Evolutionary conservation across 2,329 filamentous ascomycete genomes (phyloP), one percentile per base, ranked within the genome.

Genomic region (Pseudocercospora crystallina): DNA sequence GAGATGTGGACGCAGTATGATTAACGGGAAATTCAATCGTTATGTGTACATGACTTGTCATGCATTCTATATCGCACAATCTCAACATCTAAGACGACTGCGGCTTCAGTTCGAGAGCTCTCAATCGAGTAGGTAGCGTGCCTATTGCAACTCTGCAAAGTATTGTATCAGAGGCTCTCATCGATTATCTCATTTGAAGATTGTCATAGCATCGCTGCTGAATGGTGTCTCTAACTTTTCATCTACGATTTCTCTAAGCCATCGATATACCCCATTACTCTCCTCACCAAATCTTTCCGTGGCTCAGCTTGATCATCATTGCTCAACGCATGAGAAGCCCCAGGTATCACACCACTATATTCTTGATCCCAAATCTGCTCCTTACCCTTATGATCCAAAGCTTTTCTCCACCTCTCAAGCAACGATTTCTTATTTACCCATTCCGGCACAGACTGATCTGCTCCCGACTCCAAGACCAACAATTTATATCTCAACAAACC

Each of bases 251-350:
- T n/a, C 26, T 43, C 30, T 29, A 43, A 15, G 4, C 34, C 50
- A 7, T 41, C 32, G 36, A 60, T 31, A 33, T 57, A 60, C 1
- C 52, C 58, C 34, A 57, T 17, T 11, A 63, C 50, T 39, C 53
- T 57, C 41, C 53, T 52, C 4, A 44, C 37, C 31, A 63, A 42
- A 37, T 60, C 58, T 47, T 56, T 61, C 42, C 71, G 52, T 1
- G 73, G 69, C 40, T 70, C 67, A 1, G 64, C 69, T 64, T 80
- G 76, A 43, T 75, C 75, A 49, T 76, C 71, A 49, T 73, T 76
- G 41, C 69, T 73, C 47, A 78, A 63, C 49, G 76, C 76, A 60
- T 80, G 78, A 10, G 69, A 75, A 5, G 77, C 78, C 31, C 70
- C 71, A 0, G 72, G 68, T 48, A 80, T 71, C 29, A 79, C 60